phyloP scores from a whole-genome alignment of 208 protist genomes.

The Crithidia fasciculata region DNA sequence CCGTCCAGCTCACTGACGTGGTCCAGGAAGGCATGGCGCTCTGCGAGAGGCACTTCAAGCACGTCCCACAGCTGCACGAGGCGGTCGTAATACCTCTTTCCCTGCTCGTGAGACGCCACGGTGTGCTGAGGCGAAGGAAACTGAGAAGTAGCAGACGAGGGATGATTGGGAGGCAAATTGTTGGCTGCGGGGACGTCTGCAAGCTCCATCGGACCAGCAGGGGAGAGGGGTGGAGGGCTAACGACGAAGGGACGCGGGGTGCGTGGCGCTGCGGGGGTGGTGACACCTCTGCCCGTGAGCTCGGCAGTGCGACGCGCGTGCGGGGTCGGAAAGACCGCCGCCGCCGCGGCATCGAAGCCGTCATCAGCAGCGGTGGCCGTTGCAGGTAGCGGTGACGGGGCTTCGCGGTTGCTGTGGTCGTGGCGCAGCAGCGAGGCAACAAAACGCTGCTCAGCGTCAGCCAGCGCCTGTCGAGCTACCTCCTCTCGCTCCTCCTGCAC shows the following conservation, averaged over 20 bases:
- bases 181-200: background rate
- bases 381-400: background rate
- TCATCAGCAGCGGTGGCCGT: no score
- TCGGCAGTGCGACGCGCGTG: no score
- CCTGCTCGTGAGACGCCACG: background rate
- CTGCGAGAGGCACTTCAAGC: slow-evolving; percentile 50
- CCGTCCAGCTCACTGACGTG: slow-evolving; percentile 2
- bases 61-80: slow-evolving; percentile 64
- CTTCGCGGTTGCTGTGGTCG: background rate
- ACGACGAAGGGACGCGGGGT: background rate
- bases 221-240: slow-evolving; percentile 11
- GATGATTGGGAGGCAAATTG: background rate
- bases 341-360: no score
- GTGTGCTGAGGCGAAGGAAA: background rate
- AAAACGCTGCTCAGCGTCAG: slow-evolving; percentile 61
- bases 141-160: background rate
- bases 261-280: slow-evolving; percentile 13
- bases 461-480: slow-evolving; percentile 43
- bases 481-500: slow-evolving; percentile 49
- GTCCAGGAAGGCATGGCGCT: slow-evolving; percentile 32
- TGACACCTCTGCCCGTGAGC: background rate
- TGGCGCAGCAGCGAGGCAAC: slow-evolving; percentile 2
- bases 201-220: slow-evolving; percentile 15
- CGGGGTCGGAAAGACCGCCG: no score
- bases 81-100: slow-evolving; percentile 8